phyloP scores from a whole-genome alignment of 495 filamentous ascomycete species.

The Niebla homalea region DNA sequence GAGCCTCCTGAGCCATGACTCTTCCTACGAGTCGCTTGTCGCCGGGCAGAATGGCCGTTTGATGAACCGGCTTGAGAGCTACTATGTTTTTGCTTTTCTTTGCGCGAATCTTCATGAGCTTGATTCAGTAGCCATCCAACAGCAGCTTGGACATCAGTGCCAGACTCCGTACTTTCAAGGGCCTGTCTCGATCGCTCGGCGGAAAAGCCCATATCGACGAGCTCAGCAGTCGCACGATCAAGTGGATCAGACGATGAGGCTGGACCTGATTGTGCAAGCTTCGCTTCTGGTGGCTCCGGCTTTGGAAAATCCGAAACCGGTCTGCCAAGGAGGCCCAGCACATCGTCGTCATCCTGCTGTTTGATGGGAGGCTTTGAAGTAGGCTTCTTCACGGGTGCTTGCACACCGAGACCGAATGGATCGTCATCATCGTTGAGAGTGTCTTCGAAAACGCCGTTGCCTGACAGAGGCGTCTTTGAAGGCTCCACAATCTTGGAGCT shows the following conservation, averaged over 20 bases:
- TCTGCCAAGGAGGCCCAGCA: constrained; percentile 73
- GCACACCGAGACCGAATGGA: constrained; percentile 65
- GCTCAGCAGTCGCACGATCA: constrained; percentile 72
- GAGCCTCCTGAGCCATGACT: constrained; percentile 27
- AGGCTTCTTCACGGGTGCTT: constrained; percentile 7
- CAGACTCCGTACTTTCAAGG: constrained; percentile 62
- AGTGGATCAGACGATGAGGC: constrained; percentile 41
- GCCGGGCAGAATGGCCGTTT: constrained; percentile 23
- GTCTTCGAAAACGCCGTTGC: not conserved
- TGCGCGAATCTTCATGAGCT: constrained; percentile 62
- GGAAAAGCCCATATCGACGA: constrained; percentile 92
- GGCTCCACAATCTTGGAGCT: constrained; percentile 30
- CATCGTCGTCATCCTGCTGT: constrained; percentile 54
- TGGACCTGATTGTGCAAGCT: constrained; percentile 26
- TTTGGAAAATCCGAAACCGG: constrained; percentile 68
- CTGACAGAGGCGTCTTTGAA: constrained; percentile 7
- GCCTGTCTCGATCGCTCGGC: constrained; percentile 66
- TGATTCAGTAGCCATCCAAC: constrained; percentile 83
- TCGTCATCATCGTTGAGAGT: constrained; percentile 48
- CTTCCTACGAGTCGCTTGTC: constrained; percentile 22
- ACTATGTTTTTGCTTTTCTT: constrained; percentile 32
- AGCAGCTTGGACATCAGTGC: constrained; percentile 72
- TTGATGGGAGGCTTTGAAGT: not conserved
- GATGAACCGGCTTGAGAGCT: constrained; percentile 17
- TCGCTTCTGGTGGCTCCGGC: constrained; percentile 25